phyloP scores from a whole-genome alignment of 192 early-diverging fungal species.

The Pilobolus umbonatus region DNA sequence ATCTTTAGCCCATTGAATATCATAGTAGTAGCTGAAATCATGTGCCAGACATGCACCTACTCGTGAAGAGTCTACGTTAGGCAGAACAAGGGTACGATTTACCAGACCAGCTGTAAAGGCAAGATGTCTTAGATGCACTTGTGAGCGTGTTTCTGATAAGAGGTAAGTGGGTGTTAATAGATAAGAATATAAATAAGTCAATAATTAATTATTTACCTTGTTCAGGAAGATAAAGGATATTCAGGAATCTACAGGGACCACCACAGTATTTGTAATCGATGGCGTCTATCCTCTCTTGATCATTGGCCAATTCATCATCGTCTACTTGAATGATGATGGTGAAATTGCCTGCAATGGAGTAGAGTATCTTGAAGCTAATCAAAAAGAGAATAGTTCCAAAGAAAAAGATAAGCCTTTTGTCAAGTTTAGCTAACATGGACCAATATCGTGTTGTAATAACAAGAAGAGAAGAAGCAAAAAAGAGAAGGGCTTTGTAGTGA shows the following conservation, averaged over 20 bases:
- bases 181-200: neutral
- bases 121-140: constrained; percentile 32
- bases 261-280: constrained; percentile 36
- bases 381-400: neutral
- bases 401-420: neutral
- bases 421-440: neutral
- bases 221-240: constrained; percentile 25
- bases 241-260: constrained; percentile 30
- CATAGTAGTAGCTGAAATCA: constrained; percentile 34
- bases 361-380: neutral
- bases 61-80: constrained; percentile 30
- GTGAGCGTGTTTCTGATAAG: constrained; percentile 31
- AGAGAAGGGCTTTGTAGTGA: too few species aligned
- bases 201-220: constrained; percentile 27
- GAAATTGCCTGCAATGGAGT: neutral
- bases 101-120: constrained; percentile 21
- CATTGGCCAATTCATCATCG: neutral
- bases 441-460: neutral
- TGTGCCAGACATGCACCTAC: constrained; percentile 27
- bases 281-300: neutral
- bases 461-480: neutral
- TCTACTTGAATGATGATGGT: neutral
- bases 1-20: constrained; percentile 15
- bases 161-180: neutral
- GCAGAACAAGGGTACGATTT: constrained; percentile 33